These are phyloP conservation scores for Coleophoma cylindrospora DNA, from an alignment of 2,329 filamentous ascomycete genomes.

Conservation along the genomic window DNA sequence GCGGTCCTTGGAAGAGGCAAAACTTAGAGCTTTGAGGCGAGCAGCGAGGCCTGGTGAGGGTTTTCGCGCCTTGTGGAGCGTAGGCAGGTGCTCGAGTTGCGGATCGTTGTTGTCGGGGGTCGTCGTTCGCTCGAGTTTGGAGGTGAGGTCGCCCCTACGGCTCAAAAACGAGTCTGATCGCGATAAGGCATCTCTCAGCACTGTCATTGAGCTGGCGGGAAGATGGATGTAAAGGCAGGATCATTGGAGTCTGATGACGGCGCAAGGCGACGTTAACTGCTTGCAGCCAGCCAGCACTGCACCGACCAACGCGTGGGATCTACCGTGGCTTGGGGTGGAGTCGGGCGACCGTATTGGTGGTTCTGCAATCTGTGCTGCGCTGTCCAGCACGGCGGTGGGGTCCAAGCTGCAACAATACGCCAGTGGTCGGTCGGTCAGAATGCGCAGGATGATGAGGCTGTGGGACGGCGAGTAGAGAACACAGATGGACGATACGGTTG, in stretches of 20 bases:
- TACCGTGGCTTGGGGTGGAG: slow-evolving; percentile 3
- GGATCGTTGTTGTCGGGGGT: too few species aligned
- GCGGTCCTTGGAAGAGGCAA: slow-evolving; percentile 32
- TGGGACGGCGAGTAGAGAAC: neutral
- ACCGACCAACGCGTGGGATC: neutral
- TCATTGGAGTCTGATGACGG: neutral
- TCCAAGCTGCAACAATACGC: too few species aligned
- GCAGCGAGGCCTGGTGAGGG: slow-evolving; percentile 61
- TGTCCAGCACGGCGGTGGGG: neutral
- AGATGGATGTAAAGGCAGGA: neutral
- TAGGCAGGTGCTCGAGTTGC: too few species aligned
- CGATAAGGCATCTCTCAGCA: slow-evolving; percentile 4
- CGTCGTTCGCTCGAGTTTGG: neutral
- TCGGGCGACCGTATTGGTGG: slow-evolving; percentile 3
- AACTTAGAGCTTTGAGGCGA: slow-evolving; percentile 60
- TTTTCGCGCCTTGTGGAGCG: slow-evolving; percentile 37
- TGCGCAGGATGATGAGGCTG: neutral
- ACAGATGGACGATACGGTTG: neutral
- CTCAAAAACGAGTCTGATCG: neutral
- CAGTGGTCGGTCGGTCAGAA: too few species aligned
- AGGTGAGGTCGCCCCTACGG: slow-evolving; percentile 3
- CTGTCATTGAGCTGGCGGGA: neutral
- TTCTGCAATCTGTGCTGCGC: neutral
- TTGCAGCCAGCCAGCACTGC: too few species aligned
- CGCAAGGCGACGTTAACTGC: neutral